Evolutionary conservation across 805 yeast species (phyloP).

Genomic region (Hanseniaspora jakobsenii): DNA sequence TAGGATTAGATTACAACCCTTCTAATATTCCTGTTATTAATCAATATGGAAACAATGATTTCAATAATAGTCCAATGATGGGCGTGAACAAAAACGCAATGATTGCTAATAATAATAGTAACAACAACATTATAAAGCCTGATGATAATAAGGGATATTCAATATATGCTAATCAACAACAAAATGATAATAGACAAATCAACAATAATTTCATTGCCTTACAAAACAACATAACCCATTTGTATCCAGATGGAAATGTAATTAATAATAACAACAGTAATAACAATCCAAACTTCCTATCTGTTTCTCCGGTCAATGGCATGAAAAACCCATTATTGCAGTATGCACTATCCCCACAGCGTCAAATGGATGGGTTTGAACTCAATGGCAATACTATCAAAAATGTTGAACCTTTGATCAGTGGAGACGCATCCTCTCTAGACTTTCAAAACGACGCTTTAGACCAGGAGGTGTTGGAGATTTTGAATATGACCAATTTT

Average conservation of each 20-base stretch:
- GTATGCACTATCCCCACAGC: not conserved
- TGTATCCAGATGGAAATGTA: not conserved
- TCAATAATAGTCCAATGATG: too few species aligned
- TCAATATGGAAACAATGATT: too few species aligned
- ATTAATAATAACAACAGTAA: not conserved
- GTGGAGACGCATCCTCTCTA: not conserved
- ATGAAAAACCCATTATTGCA: not conserved
- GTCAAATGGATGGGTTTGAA: too few species aligned
- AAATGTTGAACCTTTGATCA: not conserved
- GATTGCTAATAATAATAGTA: too few species aligned
- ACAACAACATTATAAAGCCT: too few species aligned
- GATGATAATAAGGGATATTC: too few species aligned
- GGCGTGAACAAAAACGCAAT: too few species aligned
- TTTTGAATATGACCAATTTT: slow-evolving; percentile 8
- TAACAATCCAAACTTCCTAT: not conserved
- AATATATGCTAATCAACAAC: not conserved
- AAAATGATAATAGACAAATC: not conserved
- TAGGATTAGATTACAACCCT: slow-evolving; percentile 4
- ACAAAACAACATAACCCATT: too few species aligned
- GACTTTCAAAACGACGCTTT: slow-evolving; percentile 12
- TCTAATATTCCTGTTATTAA: too few species aligned
- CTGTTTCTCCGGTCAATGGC: not conserved
- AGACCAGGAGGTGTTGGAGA: slow-evolving; percentile 13
- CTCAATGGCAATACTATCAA: too few species aligned
- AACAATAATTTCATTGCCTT: not conserved